phyloP scores from a whole-genome alignment of 495 filamentous ascomycete species.

The Lineolata rhizophorae region DNA sequence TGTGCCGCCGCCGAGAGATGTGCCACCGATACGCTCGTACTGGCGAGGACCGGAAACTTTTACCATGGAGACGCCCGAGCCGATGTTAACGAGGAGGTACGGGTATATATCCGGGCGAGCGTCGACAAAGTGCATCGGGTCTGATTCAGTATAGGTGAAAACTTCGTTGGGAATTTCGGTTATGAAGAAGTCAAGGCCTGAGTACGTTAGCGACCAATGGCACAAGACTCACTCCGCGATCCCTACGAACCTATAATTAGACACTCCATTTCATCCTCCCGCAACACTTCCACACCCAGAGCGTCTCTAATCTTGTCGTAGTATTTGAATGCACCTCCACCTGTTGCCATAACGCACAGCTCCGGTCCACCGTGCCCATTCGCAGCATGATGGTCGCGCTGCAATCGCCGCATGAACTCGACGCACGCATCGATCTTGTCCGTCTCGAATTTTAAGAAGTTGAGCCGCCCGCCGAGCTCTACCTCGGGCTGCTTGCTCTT shows the following conservation, averaged over 20 bases:
- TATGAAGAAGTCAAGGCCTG: slow-evolving; percentile 94
- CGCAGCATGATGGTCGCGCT: slow-evolving; percentile 50
- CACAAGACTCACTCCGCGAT: too few species aligned
- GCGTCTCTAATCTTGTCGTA: slow-evolving; percentile 71
- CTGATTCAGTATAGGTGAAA: slow-evolving; percentile 66
- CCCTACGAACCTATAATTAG: slow-evolving; percentile 60
- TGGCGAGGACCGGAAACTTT: slow-evolving; percentile 78
- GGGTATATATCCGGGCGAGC: slow-evolving; percentile 65
- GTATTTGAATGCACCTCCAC: slow-evolving; percentile 86
- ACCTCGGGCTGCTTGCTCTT: slow-evolving; percentile 12
- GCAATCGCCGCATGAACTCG: slow-evolving; percentile 63
- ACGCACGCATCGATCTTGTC: slow-evolving; percentile 81
- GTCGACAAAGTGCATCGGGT: slow-evolving; percentile 69
- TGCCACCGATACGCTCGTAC: slow-evolving; percentile 80
- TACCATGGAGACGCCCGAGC: slow-evolving; percentile 96
- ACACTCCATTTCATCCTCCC: slow-evolving; percentile 98
- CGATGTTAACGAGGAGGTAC: slow-evolving; percentile 94
- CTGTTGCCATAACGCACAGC: slow-evolving; percentile 80
- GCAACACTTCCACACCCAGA: slow-evolving; percentile 63
- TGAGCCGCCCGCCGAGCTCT: slow-evolving; percentile 71
- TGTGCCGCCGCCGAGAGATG: slow-evolving; percentile 83
- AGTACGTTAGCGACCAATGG: slow-evolving; percentile 2
- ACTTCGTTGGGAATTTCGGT: slow-evolving; percentile 91
- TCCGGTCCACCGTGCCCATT: slow-evolving; percentile 41
- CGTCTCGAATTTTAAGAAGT: slow-evolving; percentile 90